A percentile compares a stretch with the other conserved stretches of the same genome.
These are phyloP conservation scores for Heracleum sosnowskyi DNA, from an alignment of 129 eudicot species.

Conservation along the genomic window DNA sequence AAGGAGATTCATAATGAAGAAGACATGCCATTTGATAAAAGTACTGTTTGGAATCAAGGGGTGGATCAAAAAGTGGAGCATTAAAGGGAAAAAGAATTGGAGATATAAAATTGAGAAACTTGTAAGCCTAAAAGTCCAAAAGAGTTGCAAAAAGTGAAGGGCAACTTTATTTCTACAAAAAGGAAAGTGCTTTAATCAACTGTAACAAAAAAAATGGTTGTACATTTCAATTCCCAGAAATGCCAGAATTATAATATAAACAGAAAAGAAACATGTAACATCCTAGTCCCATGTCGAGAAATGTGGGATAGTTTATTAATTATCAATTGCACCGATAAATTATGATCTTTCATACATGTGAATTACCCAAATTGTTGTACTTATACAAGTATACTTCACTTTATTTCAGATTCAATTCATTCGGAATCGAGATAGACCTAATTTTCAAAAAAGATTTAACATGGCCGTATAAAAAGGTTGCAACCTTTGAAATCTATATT, in stretches of 20 bases:
- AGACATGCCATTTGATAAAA: slow-evolving; percentile 2
- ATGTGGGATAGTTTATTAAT: no score
- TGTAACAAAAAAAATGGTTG: background rate
- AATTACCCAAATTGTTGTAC: no score
- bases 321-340: no score
- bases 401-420: no score
- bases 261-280: no score
- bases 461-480: background rate
- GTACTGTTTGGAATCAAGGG: background rate
- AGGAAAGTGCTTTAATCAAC: slow-evolving; percentile 4
- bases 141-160: background rate
- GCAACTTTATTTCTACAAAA: background rate
- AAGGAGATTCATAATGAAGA: background rate
- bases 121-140: background rate
- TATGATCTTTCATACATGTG: no score
- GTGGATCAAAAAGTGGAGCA: background rate
- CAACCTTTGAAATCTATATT: background rate
- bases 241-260: background rate
- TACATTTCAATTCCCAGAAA: background rate
- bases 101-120: background rate
- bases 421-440: no score
- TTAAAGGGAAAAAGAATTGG: background rate
- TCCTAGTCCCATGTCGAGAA: no score
- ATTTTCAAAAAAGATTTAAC: no score
- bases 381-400: no score